Percentiles rank a stretch among this genome's conserved stretches.
Conservation (phyloP, 805 yeast species). For the Suhomyces sp. region DNA sequence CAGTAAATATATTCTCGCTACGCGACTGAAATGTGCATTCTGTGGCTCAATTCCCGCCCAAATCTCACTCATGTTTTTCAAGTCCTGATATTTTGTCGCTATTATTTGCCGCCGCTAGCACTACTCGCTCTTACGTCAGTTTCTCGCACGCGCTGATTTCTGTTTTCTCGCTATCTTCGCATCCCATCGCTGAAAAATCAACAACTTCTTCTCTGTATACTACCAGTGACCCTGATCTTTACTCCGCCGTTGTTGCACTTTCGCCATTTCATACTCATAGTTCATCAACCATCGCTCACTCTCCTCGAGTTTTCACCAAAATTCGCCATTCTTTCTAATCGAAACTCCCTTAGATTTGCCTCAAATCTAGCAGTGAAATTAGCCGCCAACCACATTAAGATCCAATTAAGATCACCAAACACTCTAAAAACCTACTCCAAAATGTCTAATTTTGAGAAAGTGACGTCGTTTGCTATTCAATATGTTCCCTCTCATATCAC, state of each 20-base stretch:
- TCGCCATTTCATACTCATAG: not conserved
- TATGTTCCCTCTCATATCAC: conserved; percentile 69
- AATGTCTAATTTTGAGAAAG: conserved; percentile 8
- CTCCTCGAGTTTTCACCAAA: not conserved
- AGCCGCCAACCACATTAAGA: not conserved
- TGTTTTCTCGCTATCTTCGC: not conserved
- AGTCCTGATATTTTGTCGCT: not conserved
- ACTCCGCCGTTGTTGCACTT: not conserved
- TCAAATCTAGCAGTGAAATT: not conserved
- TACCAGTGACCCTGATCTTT: not conserved
- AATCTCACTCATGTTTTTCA: too few species aligned
- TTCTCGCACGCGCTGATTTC: not conserved
- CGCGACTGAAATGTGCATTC: not conserved
- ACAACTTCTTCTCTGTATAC: not conserved
- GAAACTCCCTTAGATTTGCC: not conserved
- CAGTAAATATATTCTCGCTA: not conserved
- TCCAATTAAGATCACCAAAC: not conserved
- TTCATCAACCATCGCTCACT: not conserved
- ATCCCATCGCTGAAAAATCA: not conserved
- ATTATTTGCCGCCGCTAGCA: not conserved
- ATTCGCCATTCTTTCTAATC: not conserved
- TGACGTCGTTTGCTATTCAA: conserved; percentile 56
- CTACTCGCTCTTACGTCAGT: not conserved
- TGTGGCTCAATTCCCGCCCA: not conserved
- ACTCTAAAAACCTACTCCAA: not conserved